phyloP scores from a whole-genome alignment of 2,329 filamentous ascomycete genomes.

The Pestalotiopsis sp. region DNA sequence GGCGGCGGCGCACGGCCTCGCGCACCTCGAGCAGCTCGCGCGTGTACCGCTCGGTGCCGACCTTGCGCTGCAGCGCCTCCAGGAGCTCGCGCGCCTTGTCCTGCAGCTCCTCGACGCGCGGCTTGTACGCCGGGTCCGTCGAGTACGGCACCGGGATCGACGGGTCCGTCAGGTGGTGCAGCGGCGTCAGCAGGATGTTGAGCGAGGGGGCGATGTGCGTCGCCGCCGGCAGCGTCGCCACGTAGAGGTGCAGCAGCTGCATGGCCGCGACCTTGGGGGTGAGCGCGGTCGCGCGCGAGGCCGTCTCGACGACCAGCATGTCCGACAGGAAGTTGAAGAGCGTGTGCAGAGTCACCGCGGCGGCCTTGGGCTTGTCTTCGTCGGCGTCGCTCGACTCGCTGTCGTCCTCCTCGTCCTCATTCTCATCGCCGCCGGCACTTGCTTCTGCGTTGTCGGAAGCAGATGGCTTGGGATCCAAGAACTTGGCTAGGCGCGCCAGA shows the following conservation, averaged over 20 bases:
- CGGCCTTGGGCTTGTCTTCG: slow-evolving; percentile 44
- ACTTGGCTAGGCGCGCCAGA: slow-evolving; percentile 76
- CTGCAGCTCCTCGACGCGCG: slow-evolving; percentile 71
- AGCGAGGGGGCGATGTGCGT: slow-evolving; percentile 63
- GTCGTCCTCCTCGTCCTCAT: slow-evolving; percentile 42
- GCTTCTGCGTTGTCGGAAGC: slow-evolving; percentile 44
- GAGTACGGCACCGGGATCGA: slow-evolving; percentile 73
- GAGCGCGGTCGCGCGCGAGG: slow-evolving; percentile 64
- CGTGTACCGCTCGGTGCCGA: slow-evolving; percentile 83
- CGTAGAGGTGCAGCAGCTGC: slow-evolving; percentile 72
- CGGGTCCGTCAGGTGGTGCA: slow-evolving; percentile 84
- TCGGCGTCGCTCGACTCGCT: slow-evolving; percentile 38
- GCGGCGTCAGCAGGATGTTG: slow-evolving; percentile 58
- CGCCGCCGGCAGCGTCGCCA: slow-evolving; percentile 59
- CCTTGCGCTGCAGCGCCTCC: slow-evolving; percentile 79
- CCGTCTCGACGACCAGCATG: slow-evolving; percentile 76
- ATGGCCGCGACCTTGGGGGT: slow-evolving; percentile 77
- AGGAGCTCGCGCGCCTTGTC: slow-evolving; percentile 76
- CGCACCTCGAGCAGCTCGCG: slow-evolving; percentile 72
- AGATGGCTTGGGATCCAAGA: slow-evolving; percentile 63
- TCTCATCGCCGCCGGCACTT: slow-evolving; percentile 46
- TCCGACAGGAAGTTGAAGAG: slow-evolving; percentile 79
- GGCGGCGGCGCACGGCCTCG: slow-evolving; percentile 69
- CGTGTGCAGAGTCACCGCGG: slow-evolving; percentile 60
- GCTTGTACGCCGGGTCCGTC: slow-evolving; percentile 70